A percentile compares a stretch with the other conserved stretches of the same genome.
Conservation (phyloP, 169 alveolate genomes). For the Plasmodium falciparum region DNA sequence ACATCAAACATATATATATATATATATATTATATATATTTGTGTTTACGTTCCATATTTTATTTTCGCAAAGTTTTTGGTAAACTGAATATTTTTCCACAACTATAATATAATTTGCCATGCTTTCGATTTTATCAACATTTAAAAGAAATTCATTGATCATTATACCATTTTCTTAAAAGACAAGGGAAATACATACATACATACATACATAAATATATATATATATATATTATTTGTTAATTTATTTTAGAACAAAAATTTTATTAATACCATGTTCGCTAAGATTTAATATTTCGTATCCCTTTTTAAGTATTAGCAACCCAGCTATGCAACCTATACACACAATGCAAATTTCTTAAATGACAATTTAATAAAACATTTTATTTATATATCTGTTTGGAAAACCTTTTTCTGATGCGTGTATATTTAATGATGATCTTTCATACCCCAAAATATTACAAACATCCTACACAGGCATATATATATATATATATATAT, state of each 20-base stretch:
- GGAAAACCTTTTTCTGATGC: slow-evolving; percentile 66
- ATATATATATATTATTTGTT: neutral
- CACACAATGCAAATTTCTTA: neutral
- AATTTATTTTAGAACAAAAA: neutral
- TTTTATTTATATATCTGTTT: neutral
- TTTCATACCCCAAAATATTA: slow-evolving; percentile 34
- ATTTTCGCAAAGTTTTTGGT: slow-evolving; percentile 74
- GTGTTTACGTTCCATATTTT: slow-evolving; percentile 57
- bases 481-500: neutral
- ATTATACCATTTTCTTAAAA: slow-evolving; percentile 46
- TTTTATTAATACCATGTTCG: slow-evolving; percentile 14
- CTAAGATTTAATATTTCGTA: slow-evolving; percentile 20
- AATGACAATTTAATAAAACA: too few relatives aligned
- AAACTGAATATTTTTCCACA: slow-evolving; percentile 81
- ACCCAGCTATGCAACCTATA: slow-evolving; percentile 65
- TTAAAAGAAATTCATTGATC: slow-evolving; percentile 60
- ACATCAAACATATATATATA: neutral
- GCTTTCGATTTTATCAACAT: slow-evolving; percentile 50
- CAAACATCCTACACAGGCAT: slow-evolving; percentile 26
- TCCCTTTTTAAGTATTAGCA: slow-evolving; percentile 29
- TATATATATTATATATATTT: neutral
- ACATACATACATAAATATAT: neutral
- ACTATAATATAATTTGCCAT: slow-evolving; percentile 77
- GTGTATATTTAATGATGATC: slow-evolving; percentile 49
- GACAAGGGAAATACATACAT: neutral